Evolutionary conservation across 345 rosid genomes (phyloP), one percentile per base, ranked within the genome.

Genomic region (Dimocarpus longan): DNA sequence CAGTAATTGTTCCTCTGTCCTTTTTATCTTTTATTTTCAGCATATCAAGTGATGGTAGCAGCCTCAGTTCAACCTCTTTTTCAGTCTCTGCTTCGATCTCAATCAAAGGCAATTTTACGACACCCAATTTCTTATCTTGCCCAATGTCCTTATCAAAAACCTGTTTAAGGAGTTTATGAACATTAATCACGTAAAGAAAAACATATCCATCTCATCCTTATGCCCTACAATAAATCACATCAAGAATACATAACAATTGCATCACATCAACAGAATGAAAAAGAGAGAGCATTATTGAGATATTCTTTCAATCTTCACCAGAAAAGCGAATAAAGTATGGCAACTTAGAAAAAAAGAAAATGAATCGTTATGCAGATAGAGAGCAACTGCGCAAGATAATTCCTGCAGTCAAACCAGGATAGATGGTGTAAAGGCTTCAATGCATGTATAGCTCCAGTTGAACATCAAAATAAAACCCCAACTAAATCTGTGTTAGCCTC

Each of bases 141-240:
- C 98, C 99, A 74, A 94, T 91, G 76, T 94, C 99, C 84, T 94
- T 76, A 68, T 97, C 99, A 70, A 86, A 90, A 59, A 97, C 98
- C 98, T 97, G 93, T 78, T 68, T 6, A 8, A 84, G 77, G 57
- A 67, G 64, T 68, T 75, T 15, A 78, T n/a, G 24, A 42, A 66
- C n/a, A 75, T 64, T 54, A 65, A 66, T 59, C 40, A 40, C 42
- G 37, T 19, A 22, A 66, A 77, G 19, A 1, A 13, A 50, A 60
- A 70, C 5, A 28, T 22, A 10, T 42, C 19, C 44, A 12, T 57
- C 19, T 48, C 24, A 73, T 62, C 46, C 6, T 78, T 56, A 56
- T 40, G 66, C 69, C 5, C 13, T 19, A 46, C 40, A n/a, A n/a
- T 18, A 40, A 32, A 52, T 5, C 71, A n/a, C 21, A n/a, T 62